Percentiles rank a stretch among this genome's conserved stretches.
Evolutionary conservation across 345 rosid species (phyloP).

Genomic region (Alliaria petiolata): DNA sequence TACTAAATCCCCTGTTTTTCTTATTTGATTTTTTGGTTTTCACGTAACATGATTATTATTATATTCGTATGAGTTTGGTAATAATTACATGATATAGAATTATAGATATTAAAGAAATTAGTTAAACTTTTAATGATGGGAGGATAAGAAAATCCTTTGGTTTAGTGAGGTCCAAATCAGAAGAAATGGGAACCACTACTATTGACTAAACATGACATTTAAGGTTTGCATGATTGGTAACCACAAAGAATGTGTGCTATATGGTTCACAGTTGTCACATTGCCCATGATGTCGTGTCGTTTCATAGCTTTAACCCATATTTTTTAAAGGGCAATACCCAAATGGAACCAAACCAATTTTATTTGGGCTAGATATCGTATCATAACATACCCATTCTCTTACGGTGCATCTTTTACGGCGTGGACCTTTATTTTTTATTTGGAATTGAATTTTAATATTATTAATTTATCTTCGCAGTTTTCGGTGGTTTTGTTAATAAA

Average conservation of each 20-base stretch:
- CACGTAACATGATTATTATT: background rate
- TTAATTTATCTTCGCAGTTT: slow-evolving; percentile 46
- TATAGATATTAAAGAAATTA: background rate
- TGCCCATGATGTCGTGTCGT: slow-evolving; percentile 16
- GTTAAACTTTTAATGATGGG: background rate
- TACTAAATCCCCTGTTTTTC: background rate
- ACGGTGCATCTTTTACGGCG: slow-evolving; percentile 14
- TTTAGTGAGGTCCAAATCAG: slow-evolving; percentile 18
- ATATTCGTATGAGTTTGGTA: background rate
- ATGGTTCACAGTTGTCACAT: slow-evolving; percentile 4
- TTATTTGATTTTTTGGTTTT: too few relatives aligned
- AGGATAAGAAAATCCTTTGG: background rate
- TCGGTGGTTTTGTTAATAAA: slow-evolving; percentile 58
- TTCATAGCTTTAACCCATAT: slow-evolving; percentile 20
- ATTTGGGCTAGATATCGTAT: background rate
- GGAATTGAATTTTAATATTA: background rate
- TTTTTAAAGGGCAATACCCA: background rate
- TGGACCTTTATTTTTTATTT: background rate
- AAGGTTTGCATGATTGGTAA: slow-evolving; percentile 14
- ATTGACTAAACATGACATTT: slow-evolving; percentile 14
- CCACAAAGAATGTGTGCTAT: too few relatives aligned
- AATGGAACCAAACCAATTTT: slow-evolving; percentile 10
- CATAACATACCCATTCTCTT: background rate
- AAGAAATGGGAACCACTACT: slow-evolving; percentile 30
- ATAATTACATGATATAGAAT: background rate